Evolutionary conservation across 352 stramenopile species (phyloP), one percentile per base, ranked within the genome.

Genomic region (Phytophthora multivora): DNA sequence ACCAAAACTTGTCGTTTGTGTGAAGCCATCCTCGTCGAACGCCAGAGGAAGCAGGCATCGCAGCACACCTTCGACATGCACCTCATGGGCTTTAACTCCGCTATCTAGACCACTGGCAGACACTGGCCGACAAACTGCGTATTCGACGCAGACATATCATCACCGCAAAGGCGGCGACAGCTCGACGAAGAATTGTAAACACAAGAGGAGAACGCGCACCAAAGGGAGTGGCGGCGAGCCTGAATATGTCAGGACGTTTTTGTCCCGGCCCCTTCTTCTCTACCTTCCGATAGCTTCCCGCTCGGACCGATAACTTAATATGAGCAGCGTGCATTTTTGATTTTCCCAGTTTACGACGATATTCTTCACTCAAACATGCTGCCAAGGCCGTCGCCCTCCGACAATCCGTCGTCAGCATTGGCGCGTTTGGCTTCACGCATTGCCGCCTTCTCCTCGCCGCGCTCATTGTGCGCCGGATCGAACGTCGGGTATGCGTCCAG

Each of bases 1-100:
- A 74, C 79, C 49, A 86, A 86, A 69, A 88, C 71, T 3, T 93
- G 84, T 36, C 79, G 74, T 18, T 49, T 83, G 13, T 93, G 84
- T 59, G 81, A 89, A 50, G 66, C 75, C 5, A 53, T 88, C 12
- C 79, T 93, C 18, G 52, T 77, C 19, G 84, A 93, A 50, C 76
- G 74, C 30, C 72, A 80, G 45, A 73, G 75, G 56, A 89, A 87
- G 51, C 68, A 75, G 28, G 58, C 72, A 28, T 71, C 78, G 25
- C 73, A 84, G 56, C 72, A 77, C 28, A 46, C 73, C 31, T 81
- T 89, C 39, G 80, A 91, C 56, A 69, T 78, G 66, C 77, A 89
- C 59, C 60, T 77, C 30, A 76, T 84, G 69, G 75, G 78, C 40
- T 77, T 89, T 51, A 66, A 77, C 26, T 49, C 51, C 36, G 61